A percentile compares a stretch with the other conserved stretches of the same genome.
These are phyloP conservation scores for grape (Vitis vinifera) DNA, from an alignment of 164 flowering plant species.

Conservation along the genomic window ASM3070453v1 NC_081816.1:7348501-7349000, in stretches of 20 bases:
- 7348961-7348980: conserved; percentile 45
- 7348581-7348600: conserved; percentile 49
- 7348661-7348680: conserved; percentile 30
- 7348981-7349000: conserved; percentile 56
- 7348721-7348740: conserved; percentile 45
- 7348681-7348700: conserved; percentile 71
- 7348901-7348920: background rate
- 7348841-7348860: conserved; percentile 66
- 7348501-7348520: conserved; percentile 48
- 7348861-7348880: too few relatives aligned
- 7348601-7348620: conserved; percentile 50
- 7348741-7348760: conserved; percentile 54
- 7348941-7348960: conserved; percentile 47
- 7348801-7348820: conserved; percentile 65
- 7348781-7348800: conserved; percentile 51
- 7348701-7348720: conserved; percentile 59
- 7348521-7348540: conserved; percentile 37
- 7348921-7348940: background rate
- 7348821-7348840: conserved; percentile 45
- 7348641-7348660: conserved; percentile 56
- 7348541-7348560: conserved; percentile 70
- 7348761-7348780: conserved; percentile 59
- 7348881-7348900: too few relatives aligned
- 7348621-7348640: conserved; percentile 60
- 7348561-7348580: conserved; percentile 59